Evolutionary conservation across 2,329 filamentous ascomycete species (phyloP).

Genomic region (Cordyceps cicadae): DNA sequence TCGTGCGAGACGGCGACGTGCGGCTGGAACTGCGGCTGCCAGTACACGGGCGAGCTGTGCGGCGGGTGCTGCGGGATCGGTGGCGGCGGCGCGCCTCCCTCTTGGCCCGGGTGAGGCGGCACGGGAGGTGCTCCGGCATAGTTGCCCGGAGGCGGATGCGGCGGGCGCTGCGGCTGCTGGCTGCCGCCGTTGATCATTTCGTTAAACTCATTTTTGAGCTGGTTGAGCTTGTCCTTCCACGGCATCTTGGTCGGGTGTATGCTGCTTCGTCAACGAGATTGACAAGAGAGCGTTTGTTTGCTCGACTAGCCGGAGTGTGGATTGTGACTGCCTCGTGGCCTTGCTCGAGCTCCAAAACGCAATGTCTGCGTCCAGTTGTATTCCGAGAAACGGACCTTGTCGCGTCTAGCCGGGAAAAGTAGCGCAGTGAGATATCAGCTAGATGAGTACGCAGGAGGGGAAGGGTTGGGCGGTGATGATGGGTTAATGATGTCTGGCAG

Average conservation of each 20-base stretch:
- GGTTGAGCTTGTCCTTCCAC: constrained; percentile 31
- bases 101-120: constrained; percentile 7
- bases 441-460: background rate
- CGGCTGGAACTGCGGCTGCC: constrained; percentile 43
- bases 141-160: constrained; percentile 14
- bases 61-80: constrained; percentile 13
- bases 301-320: background rate
- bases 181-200: constrained; percentile 21
- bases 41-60: constrained; percentile 31
- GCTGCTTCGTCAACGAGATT: background rate
- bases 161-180: constrained; percentile 17
- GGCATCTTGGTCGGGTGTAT: constrained; percentile 20
- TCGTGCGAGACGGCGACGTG: constrained; percentile 38
- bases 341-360: background rate
- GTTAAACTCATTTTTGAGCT: constrained; percentile 31
- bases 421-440: background rate
- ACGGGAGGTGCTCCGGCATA: constrained; percentile 13
- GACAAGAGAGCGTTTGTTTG: background rate
- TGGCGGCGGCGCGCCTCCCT: constrained; percentile 2
- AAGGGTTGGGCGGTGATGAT: background rate
- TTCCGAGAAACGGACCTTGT: background rate
- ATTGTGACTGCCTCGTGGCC: background rate
- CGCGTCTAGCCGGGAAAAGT: background rate
- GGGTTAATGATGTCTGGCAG: background rate
- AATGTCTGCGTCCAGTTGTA: background rate